These are phyloP conservation scores for Globisporangium viniferum DNA, from an alignment of 352 stramenopile species.

Conservation along the genomic window DNA sequence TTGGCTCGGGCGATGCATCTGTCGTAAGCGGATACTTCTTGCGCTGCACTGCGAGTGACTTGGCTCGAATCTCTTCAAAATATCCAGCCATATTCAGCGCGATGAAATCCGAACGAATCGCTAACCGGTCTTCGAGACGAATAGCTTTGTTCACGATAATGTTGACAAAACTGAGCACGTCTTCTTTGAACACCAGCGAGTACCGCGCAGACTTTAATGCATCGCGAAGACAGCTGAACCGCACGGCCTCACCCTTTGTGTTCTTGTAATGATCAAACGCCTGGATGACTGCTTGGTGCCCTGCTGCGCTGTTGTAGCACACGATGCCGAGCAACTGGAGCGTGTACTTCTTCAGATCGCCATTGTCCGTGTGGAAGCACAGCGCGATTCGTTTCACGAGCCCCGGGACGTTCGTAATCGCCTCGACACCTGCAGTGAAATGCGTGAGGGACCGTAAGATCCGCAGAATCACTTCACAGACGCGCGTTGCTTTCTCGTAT, in stretches of 20 bases:
- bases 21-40: conserved; percentile 59
- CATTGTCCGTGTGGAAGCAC: conserved; percentile 85
- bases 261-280: conserved; percentile 85
- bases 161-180: conserved; percentile 87
- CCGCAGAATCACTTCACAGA: conserved; percentile 75
- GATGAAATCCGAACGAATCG: conserved; percentile 83
- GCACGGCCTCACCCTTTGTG: conserved; percentile 73
- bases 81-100: conserved; percentile 82
- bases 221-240: conserved; percentile 80
- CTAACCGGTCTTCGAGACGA: conserved; percentile 72
- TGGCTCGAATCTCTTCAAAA: conserved; percentile 85
- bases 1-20: conserved; percentile 18
- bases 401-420: conserved; percentile 76
- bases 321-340: conserved; percentile 80
- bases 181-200: conserved; percentile 86
- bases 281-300: conserved; percentile 74
- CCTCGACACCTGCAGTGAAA: conserved; percentile 75
- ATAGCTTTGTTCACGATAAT: conserved; percentile 90
- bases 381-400: conserved; percentile 78
- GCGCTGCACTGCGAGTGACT: conserved; percentile 74
- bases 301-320: conserved; percentile 85
- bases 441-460: conserved; percentile 78
- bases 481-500: conserved; percentile 71
- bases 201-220: conserved; percentile 81
- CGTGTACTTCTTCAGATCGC: conserved; percentile 79